Evolutionary conservation across 805 yeast species (phyloP), one percentile per base, ranked within the genome.

Genomic region (Candida pini): DNA sequence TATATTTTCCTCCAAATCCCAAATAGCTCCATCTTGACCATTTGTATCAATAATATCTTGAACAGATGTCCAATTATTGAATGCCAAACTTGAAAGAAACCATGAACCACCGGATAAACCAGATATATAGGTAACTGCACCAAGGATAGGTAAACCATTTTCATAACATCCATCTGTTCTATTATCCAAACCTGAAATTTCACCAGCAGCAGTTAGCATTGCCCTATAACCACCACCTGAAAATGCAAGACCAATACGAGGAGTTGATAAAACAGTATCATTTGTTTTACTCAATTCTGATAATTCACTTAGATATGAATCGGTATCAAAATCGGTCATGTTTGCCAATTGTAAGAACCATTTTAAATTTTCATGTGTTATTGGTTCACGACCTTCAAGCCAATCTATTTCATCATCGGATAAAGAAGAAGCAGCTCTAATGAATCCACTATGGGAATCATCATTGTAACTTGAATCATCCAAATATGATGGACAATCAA

Each of bases 141-240:
- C 87, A 17, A 87, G 58, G 4, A 95, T 94, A 22, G 90, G 89
- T 27, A 86, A 56, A 10, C 83, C 81, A 24, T 61, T 53, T 5
- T 68, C 64, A 18, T 61, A 62, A 4, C 76, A 64, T 10, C 77
- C 69, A 7, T 51, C 59, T 2, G 92, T 79, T 45, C 94, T 66
- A 49, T 77, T 76, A 55, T 87, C 96, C 39, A 84, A 60, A 1
- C 90, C 95, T 1, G 89, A 66, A 15, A 87, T 60, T 54, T 78
- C 76, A 23, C 96, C 96, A 10, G 95, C 95, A 2, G 95, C 95
- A 38, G 69, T 62, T 29, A 87, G 61, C 86, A 87, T 84, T 22
- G 96, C 94, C 41, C 96, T 71, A 57, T 84, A 87, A 4, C 96
- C 96, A 53, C 96, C 96, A 29, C 96, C 96, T 12, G 85, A 70